These are phyloP conservation scores for Myochromella boudieri DNA, from an alignment of 768 basidiomycete species.

Conservation along the genomic window DNA sequence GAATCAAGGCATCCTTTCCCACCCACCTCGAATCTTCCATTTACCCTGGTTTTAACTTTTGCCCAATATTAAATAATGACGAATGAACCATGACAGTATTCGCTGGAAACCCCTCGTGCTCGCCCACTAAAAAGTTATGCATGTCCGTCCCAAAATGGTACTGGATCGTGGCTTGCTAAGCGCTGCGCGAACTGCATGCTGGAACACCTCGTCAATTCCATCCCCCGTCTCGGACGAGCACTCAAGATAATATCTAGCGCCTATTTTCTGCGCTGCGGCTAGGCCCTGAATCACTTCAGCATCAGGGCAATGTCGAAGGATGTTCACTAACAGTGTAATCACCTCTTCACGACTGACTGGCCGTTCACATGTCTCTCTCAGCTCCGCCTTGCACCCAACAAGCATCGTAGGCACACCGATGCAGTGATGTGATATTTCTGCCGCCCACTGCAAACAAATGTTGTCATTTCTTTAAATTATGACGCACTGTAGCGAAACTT, in stretches of 20 bases:
- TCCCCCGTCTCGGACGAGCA: slow-evolving; percentile 78
- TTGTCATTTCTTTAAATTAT: too few relatives aligned
- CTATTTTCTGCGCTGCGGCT: slow-evolving; percentile 11
- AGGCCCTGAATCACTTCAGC: slow-evolving; percentile 9
- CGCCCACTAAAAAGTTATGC: too few relatives aligned
- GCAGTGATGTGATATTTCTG: slow-evolving; percentile 74
- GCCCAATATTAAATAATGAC: too few relatives aligned
- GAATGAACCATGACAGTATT: too few relatives aligned
- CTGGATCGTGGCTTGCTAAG: too few relatives aligned
- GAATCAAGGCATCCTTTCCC: too few relatives aligned
- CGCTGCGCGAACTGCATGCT: slow-evolving; percentile 10
- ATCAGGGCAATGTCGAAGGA: background rate
- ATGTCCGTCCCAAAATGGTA: too few relatives aligned
- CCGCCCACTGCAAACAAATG: slow-evolving; percentile 54
- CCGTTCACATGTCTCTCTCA: slow-evolving; percentile 23
- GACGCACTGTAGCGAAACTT: too few relatives aligned
- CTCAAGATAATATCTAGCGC: slow-evolving; percentile 56
- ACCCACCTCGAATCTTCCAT: too few relatives aligned
- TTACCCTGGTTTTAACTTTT: too few relatives aligned
- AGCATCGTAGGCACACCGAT: slow-evolving; percentile 70
- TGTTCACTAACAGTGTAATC: background rate
- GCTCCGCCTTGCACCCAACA: slow-evolving; percentile 76
- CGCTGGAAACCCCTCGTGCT: too few relatives aligned
- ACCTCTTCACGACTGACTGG: slow-evolving; percentile 10
- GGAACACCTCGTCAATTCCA: slow-evolving; percentile 71